A percentile compares a stretch with the other conserved stretches of the same genome.
Evolutionary conservation across 75 land plant species (phyloP).

Genomic region (Pinus taeda): DNA sequence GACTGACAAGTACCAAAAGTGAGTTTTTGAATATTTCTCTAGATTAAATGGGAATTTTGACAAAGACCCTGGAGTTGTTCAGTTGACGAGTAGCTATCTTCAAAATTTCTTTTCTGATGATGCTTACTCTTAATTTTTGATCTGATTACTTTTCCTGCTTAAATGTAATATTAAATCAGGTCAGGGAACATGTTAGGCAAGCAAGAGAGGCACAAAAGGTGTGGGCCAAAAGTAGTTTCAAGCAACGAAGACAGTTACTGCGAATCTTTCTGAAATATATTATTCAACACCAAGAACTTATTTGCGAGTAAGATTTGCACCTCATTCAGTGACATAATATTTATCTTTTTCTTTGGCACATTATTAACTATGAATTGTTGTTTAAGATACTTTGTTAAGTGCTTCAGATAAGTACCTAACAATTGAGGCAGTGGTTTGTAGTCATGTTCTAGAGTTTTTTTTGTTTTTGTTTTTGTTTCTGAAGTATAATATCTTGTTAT

Average conservation of each 20-base stretch:
- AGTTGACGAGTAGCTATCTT: background rate
- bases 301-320: constrained; percentile 71
- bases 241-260: constrained; percentile 74
- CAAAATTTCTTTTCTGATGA: constrained; percentile 1
- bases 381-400: no score
- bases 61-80: background rate
- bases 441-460: background rate
- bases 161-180: constrained; percentile 35
- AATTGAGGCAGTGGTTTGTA: no score
- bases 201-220: constrained; percentile 82
- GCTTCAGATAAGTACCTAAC: no score
- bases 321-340: background rate
- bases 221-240: constrained; percentile 83
- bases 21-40: background rate
- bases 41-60: background rate
- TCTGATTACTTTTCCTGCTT: constrained; percentile 6
- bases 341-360: background rate
- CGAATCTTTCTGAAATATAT: constrained; percentile 82
- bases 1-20: background rate
- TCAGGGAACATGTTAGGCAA: constrained; percentile 65
- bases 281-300: constrained; percentile 89
- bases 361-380: no score
- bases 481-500: background rate
- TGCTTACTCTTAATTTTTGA: constrained; percentile 2
- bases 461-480: no score